Percentiles rank a stretch among this genome's conserved stretches.
phyloP scores from a whole-genome alignment of 2,329 filamentous ascomycete genomes.

The Trichoderma sp. region DNA sequence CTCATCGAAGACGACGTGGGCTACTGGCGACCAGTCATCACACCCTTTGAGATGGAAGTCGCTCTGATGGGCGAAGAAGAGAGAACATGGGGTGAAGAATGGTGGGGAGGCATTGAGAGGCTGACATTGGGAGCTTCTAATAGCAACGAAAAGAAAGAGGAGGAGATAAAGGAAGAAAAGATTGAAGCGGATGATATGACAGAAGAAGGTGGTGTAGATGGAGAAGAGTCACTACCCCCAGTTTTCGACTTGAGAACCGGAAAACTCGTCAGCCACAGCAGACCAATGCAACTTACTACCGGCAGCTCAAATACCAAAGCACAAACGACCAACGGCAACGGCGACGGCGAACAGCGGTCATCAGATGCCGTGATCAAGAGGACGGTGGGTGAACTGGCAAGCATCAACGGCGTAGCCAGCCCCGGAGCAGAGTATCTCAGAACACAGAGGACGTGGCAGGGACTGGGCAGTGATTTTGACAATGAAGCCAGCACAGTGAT shows the following conservation, averaged over 20 bases:
- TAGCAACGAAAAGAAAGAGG: slow-evolving; percentile 28
- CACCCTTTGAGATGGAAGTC: slow-evolving; percentile 88
- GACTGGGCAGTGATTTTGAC: slow-evolving; percentile 83
- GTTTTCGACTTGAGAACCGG: slow-evolving; percentile 93
- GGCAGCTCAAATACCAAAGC: slow-evolving; percentile 31
- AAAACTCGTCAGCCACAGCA: slow-evolving; percentile 75
- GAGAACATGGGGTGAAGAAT: slow-evolving; percentile 83
- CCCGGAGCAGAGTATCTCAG: slow-evolving; percentile 87
- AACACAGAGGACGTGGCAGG: slow-evolving; percentile 85
- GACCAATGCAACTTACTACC: slow-evolving; percentile 66
- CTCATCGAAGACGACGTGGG: slow-evolving; percentile 80
- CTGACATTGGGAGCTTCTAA: slow-evolving; percentile 51
- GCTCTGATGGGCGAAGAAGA: slow-evolving; percentile 75
- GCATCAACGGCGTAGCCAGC: slow-evolving; percentile 83
- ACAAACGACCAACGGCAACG: slow-evolving; percentile 32
- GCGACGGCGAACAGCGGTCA: slow-evolving; percentile 22
- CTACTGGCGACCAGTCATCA: slow-evolving; percentile 88
- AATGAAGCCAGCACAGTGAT: slow-evolving; percentile 66
- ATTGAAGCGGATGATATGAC: slow-evolving; percentile 32
- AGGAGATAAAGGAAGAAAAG: slow-evolving; percentile 28
- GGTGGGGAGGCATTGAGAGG: slow-evolving; percentile 84
- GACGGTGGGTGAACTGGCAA: slow-evolving; percentile 67
- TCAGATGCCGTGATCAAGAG: slow-evolving; percentile 60
- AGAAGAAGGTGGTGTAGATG: slow-evolving; percentile 51
- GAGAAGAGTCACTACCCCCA: slow-evolving; percentile 76